These are phyloP conservation scores for Tylopilus sp. DNA, from an alignment of 1,284 basidiomycete genomes.

Conservation along the genomic window DNA sequence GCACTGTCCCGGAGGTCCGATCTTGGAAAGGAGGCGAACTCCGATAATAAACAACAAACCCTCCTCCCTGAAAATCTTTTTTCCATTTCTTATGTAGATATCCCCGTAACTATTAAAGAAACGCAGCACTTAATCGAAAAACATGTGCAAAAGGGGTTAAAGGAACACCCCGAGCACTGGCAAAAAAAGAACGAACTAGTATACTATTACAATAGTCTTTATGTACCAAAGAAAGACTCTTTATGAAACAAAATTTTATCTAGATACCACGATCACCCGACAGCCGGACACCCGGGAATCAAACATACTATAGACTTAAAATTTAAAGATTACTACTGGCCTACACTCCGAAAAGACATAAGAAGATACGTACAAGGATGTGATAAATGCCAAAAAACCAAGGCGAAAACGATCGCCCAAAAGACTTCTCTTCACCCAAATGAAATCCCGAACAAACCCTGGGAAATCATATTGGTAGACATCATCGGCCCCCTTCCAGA, in stretches of 20 bases:
- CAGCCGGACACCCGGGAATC: too few species aligned
- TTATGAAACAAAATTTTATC: too few species aligned
- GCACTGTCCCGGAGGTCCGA: conserved; percentile 7
- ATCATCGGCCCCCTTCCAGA: neutral
- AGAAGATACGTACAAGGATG: neutral
- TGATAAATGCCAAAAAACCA: neutral
- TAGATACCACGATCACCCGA: too few species aligned
- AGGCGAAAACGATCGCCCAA: neutral
- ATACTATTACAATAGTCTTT: too few species aligned
- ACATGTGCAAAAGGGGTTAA: too few species aligned
- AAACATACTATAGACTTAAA: too few species aligned
- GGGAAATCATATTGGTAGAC: conserved; percentile 2
- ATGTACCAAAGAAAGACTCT: too few species aligned
- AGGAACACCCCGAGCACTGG: too few species aligned
- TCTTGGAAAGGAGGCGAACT: neutral
- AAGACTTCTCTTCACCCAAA: neutral
- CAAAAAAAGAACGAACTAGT: too few species aligned
- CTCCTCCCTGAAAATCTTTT: neutral
- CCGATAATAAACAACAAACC: neutral
- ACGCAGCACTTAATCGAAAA: too few species aligned
- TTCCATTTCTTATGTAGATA: too few species aligned
- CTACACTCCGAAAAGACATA: neutral
- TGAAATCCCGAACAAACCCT: neutral
- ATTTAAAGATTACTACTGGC: neutral
- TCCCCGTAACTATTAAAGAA: too few species aligned